These are phyloP conservation scores for Mycena filopes DNA, from an alignment of 768 basidiomycete genomes.

Conservation along the genomic window DNA sequence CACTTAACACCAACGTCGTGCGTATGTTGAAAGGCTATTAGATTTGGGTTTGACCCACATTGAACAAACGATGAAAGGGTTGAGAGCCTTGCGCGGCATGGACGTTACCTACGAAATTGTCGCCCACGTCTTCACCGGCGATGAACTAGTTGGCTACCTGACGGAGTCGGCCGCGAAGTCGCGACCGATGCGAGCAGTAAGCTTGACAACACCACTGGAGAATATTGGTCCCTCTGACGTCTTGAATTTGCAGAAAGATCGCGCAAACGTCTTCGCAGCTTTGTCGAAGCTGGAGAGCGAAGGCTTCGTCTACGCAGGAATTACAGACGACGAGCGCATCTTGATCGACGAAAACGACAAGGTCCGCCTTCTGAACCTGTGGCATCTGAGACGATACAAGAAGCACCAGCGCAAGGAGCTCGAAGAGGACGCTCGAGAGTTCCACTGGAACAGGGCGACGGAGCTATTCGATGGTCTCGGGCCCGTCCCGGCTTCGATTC, in stretches of 20 bases:
- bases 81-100: slow-evolving; percentile 8
- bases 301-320: neutral
- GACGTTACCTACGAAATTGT: slow-evolving; percentile 13
- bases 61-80: slow-evolving; percentile 1
- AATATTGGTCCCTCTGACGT: neutral
- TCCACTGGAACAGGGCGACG: neutral
- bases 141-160: slow-evolving; percentile 9
- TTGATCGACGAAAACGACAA: slow-evolving; percentile 10
- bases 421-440: slow-evolving; percentile 6
- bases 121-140: slow-evolving; percentile 22
- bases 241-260: slow-evolving; percentile 13
- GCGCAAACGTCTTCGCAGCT: slow-evolving; percentile 25
- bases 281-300: slow-evolving; percentile 26
- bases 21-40: neutral
- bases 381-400: neutral
- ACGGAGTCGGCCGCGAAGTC: neutral
- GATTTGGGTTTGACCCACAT: neutral
- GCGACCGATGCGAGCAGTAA: slow-evolving; percentile 10
- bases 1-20: neutral
- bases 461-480: neutral
- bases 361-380: slow-evolving; percentile 4
- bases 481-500: neutral
- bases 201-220: neutral
- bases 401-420: slow-evolving; percentile 5
- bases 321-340: neutral